Conservation (phyloP, 1,284 basidiomycete species). For the Cryptococcus sp. region DNA sequence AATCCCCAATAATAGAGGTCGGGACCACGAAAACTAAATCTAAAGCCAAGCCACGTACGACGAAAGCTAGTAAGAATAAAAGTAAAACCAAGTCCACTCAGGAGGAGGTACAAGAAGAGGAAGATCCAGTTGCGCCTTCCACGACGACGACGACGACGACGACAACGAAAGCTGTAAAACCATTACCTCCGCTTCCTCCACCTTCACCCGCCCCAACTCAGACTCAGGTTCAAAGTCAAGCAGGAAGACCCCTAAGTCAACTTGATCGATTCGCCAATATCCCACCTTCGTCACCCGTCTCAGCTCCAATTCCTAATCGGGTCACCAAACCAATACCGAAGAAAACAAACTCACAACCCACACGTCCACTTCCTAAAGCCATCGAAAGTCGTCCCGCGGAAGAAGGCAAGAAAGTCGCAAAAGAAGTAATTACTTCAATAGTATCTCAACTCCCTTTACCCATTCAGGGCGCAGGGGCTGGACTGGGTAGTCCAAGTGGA, state of each 20-base stretch:
- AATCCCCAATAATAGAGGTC: too few relatives aligned
- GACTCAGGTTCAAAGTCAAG: neutral
- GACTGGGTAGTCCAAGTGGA: too few relatives aligned
- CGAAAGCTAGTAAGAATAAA: neutral
- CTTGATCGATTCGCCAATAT: slow-evolving; percentile 32
- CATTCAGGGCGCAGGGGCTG: too few relatives aligned
- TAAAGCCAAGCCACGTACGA: neutral
- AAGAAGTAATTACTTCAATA: too few relatives aligned
- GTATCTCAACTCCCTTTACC: too few relatives aligned
- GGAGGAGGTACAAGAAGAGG: too few relatives aligned
- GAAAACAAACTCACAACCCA: neutral
- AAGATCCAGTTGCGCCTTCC: too few relatives aligned
- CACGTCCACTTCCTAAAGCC: neutral
- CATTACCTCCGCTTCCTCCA: neutral
- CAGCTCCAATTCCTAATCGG: neutral
- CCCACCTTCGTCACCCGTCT: slow-evolving; percentile 18
- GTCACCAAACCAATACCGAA: neutral
- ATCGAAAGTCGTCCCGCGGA: neutral
- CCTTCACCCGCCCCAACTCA: too few relatives aligned
- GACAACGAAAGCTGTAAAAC: too few relatives aligned
- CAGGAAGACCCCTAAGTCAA: slow-evolving; percentile 15
- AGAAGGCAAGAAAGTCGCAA: slow-evolving; percentile 11
- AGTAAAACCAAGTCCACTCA: neutral
- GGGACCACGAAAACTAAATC: too few relatives aligned
- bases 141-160: too few relatives aligned